Base-by-base conservation (phyloP, 2,329 filamentous ascomycete genomes). In the Aspergillus caelatus region DNA sequence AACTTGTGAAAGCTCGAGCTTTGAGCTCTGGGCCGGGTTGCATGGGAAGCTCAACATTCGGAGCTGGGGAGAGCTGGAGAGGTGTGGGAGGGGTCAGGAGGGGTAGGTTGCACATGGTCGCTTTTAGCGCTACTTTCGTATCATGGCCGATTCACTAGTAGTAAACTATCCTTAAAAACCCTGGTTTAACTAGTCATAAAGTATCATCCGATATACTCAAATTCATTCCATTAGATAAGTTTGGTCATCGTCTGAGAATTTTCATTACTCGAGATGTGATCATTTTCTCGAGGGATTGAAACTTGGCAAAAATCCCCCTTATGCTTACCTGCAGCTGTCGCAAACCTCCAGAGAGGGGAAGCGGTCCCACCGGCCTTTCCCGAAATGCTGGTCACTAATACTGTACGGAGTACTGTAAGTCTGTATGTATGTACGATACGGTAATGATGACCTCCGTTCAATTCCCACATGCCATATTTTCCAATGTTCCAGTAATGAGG, bases 51-150 rank as follows among this genome's bases (percentile, higher is more conserved):
- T 67, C 67, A 62, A 53, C 14, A 61, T 23, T 58, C 11, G 55
- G 62, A 67, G 63, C 65, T 66, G 67, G 67, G 65, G 65, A 66
- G 63, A 67, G 67, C 67, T 69, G 62, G 58, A 46, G 46, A 23
- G 21, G 36, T 34, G 36, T 34, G 57, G 55, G 52, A 58, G 55
- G 39, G 57, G 45, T 39, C 21, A 39, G 39, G 59, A 54, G 57
- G 60, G 55, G 58, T 57, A 55, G 9, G 61, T 62, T 50, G 61
- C 63, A 67, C 61, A 63, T 63, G 65, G 62, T 52, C 45, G 41
- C 43, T 14, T 30, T 58, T 46, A 46, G 43, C 19, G 23, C 21
- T 34, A 19, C 10, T 19, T 19, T 59, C 32, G 57, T 43, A 50
- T 36, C 21, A 28, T 45, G 28, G 28, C 43, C 32, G 28, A 43